A percentile compares a stretch with the other conserved stretches of the same genome.
Evolutionary conservation across 83 land plant species (phyloP).

Genomic region (Isoetes engelmannii): DNA sequence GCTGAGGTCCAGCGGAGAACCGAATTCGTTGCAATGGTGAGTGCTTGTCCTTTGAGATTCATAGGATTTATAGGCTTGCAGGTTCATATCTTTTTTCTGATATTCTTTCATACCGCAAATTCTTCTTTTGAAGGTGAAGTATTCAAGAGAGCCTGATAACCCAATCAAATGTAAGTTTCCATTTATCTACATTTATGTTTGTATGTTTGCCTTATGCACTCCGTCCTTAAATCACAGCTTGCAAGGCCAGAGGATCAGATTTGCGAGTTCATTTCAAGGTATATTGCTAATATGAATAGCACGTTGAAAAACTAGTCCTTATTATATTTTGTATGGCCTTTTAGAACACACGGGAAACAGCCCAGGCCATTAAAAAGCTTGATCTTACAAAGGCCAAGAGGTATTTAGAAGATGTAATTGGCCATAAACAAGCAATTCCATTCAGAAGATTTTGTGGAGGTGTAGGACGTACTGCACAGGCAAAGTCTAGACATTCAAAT

Average conservation of each 20-base stretch:
- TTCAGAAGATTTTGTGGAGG: constrained; percentile 15
- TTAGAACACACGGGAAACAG: constrained; percentile 13
- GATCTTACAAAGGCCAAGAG: constrained; percentile 7
- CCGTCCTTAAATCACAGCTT: too few relatives aligned
- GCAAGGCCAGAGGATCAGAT: constrained; percentile 26
- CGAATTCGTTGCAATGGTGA: too few relatives aligned
- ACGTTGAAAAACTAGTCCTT: background rate
- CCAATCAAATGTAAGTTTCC: constrained; percentile 8
- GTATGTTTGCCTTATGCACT: too few relatives aligned
- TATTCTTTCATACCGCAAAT: too few relatives aligned
- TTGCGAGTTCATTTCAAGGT: constrained; percentile 20
- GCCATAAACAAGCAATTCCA: constrained; percentile 13
- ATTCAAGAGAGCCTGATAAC: constrained; percentile 22
- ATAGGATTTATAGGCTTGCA: too few relatives aligned
- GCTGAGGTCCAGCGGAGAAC: too few relatives aligned
- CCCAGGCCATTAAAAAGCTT: constrained; percentile 11
- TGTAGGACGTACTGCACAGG: constrained; percentile 92
- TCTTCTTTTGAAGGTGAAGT: constrained; percentile 21
- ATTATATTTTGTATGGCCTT: background rate
- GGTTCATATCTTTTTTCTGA: too few relatives aligned
- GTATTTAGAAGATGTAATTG: constrained; percentile 12
- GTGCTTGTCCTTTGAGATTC: too few relatives aligned
- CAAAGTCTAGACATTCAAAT: constrained; percentile 78
- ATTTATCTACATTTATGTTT: background rate
- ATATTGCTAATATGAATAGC: background rate